phyloP scores from a whole-genome alignment of 441 rosid species.

The Bocquillonia castaneifolia region DNA sequence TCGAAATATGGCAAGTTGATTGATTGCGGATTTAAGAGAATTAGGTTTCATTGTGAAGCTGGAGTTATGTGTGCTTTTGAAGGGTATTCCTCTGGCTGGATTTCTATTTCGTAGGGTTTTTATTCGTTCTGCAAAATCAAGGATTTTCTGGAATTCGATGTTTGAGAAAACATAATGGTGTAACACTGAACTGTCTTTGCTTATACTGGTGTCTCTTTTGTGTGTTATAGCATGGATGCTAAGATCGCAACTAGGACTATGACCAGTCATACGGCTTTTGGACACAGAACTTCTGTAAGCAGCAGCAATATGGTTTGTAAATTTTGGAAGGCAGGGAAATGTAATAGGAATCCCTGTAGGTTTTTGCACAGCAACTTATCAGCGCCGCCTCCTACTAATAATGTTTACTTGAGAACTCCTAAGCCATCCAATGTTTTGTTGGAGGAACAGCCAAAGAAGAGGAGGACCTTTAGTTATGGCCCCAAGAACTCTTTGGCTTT shows the following conservation, averaged over 20 bases:
- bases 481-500: background rate
- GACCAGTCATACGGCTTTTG: background rate
- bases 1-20: background rate
- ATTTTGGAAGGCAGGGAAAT: slow-evolving; percentile 21
- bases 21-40: slow-evolving; percentile 1
- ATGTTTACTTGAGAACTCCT: slow-evolving; percentile 1
- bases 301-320: slow-evolving; percentile 1
- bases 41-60: background rate
- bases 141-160: background rate
- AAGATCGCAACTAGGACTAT: slow-evolving; percentile 2
- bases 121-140: background rate
- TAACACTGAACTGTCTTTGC: slow-evolving; percentile 4
- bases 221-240: slow-evolving; percentile 22
- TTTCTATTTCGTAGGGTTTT: background rate
- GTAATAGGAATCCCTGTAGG: slow-evolving; percentile 30
- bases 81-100: background rate
- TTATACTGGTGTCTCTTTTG: slow-evolving; percentile 2
- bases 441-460: slow-evolving; percentile 1
- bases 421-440: background rate
- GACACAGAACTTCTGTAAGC: slow-evolving; percentile 5
- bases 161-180: background rate
- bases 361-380: slow-evolving; percentile 19
- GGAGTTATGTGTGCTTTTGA: background rate
- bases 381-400: background rate
- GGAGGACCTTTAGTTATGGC: background rate